A percentile compares a stretch with the other conserved stretches of the same genome.
These are phyloP conservation scores for Trypanosomatidae sp. DNA, from an alignment of 208 protist genomes.

Conservation along the genomic window DNA sequence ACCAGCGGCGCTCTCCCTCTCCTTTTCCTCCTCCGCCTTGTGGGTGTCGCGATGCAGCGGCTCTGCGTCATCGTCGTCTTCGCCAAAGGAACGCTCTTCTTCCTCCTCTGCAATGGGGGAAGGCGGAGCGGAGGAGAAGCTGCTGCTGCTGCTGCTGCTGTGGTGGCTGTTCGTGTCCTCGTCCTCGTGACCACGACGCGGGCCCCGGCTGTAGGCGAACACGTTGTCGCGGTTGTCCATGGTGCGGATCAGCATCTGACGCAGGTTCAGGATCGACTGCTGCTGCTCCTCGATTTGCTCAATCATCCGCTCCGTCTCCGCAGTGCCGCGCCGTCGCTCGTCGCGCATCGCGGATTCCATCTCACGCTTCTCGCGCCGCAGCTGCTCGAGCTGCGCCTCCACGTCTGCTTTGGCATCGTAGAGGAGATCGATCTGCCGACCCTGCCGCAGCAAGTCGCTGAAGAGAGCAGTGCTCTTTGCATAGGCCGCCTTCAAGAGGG, in stretches of 20 bases:
- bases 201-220: constrained; percentile 19
- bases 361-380: constrained; percentile 60
- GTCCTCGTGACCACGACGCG: constrained; percentile 6
- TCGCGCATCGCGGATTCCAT: constrained; percentile 55
- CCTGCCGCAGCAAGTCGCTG: constrained; percentile 78
- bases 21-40: too few relatives aligned
- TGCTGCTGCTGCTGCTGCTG: constrained; percentile 12
- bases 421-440: constrained; percentile 69
- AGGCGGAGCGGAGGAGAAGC: constrained; percentile 9
- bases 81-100: too few relatives aligned
- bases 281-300: constrained; percentile 86
- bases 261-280: constrained; percentile 76
- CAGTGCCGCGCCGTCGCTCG: constrained; percentile 61
- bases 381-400: constrained; percentile 65
- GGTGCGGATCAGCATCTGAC: constrained; percentile 79
- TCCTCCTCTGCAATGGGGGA: constrained; percentile 1
- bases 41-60: too few relatives aligned
- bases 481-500: constrained; percentile 82
- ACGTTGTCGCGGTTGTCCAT: constrained; percentile 42
- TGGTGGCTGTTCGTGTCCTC: constrained; percentile 1
- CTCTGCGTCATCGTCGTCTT: not conserved
- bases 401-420: constrained; percentile 57
- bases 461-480: constrained; percentile 86
- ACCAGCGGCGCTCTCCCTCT: too few relatives aligned
- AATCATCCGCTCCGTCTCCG: constrained; percentile 66